A percentile compares a stretch with the other conserved stretches of the same genome.
Evolutionary conservation across 345 rosid species (phyloP).

Genomic region (Cardamine occulta): DNA sequence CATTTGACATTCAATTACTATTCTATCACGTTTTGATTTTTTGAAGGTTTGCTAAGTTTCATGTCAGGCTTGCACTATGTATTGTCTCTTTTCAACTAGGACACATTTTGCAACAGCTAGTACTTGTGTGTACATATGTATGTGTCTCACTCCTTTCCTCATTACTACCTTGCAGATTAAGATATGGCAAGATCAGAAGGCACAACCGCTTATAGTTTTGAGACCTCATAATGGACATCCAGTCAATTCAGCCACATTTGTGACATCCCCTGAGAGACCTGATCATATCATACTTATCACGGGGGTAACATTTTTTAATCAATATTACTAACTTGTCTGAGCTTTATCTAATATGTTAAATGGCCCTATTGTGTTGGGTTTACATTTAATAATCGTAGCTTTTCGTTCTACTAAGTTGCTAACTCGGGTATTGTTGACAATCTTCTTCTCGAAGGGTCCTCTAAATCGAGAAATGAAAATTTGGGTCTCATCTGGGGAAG

Average conservation of each 20-base stretch:
- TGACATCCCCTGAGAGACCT: slow-evolving; percentile 72
- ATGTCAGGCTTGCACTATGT: neutral
- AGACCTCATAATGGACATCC: slow-evolving; percentile 88
- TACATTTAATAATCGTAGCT: neutral
- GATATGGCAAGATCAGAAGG: slow-evolving; percentile 89
- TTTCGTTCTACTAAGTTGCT: neutral
- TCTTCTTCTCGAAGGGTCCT: slow-evolving; percentile 60
- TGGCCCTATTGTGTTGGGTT: slow-evolving; percentile 14
- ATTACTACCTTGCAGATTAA: slow-evolving; percentile 61
- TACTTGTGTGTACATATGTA: neutral
- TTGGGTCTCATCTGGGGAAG: slow-evolving; percentile 77
- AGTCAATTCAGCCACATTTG: slow-evolving; percentile 71
- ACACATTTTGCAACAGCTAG: slow-evolving; percentile 16
- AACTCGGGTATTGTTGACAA: neutral
- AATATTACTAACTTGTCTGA: neutral
- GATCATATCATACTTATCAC: slow-evolving; percentile 86
- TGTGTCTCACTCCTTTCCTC: slow-evolving; percentile 15
- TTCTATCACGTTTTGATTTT: slow-evolving; percentile 4
- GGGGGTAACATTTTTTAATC: slow-evolving; percentile 56
- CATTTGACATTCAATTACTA: neutral
- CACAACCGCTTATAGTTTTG: slow-evolving; percentile 65
- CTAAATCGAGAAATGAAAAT: slow-evolving; percentile 77
- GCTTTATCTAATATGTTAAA: neutral
- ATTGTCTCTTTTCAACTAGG: neutral
- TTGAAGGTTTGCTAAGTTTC: neutral